phyloP scores from a whole-genome alignment of 2,329 filamentous ascomycete genomes.

The Biscogniauxia sp. region DNA sequence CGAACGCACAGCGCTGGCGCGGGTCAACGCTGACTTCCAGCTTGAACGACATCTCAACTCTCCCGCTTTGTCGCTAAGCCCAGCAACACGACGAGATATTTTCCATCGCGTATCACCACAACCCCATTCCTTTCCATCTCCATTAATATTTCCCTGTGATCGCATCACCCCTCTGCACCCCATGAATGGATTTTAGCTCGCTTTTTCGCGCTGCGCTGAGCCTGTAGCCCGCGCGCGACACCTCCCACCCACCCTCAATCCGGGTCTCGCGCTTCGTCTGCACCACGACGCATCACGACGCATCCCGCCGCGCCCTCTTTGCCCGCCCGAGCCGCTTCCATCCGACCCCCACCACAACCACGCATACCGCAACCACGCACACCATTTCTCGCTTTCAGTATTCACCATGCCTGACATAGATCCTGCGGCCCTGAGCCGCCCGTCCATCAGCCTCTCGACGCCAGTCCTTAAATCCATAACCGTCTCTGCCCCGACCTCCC shows the following conservation, averaged over 20 bases:
- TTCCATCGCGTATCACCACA: conserved; percentile 18
- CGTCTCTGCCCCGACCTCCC: conserved; percentile 46
- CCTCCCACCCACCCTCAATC: conserved; percentile 12
- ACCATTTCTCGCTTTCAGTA: conserved; percentile 8
- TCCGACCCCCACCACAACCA: conserved; percentile 13
- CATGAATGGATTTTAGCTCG: conserved; percentile 27
- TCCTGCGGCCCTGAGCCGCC: conserved; percentile 65
- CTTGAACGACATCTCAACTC: conserved; percentile 11
- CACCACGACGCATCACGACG: conserved; percentile 19
- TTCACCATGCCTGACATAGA: conserved; percentile 65
- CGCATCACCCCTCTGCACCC: conserved; percentile 23
- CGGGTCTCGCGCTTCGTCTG: conserved; percentile 17
- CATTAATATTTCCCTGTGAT: conserved; percentile 18
- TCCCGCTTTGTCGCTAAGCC: conserved; percentile 15
- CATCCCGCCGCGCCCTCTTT: conserved; percentile 13
- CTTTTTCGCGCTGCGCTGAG: conserved; percentile 28
- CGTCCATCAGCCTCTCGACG: conserved; percentile 55
- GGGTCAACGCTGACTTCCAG: conserved; percentile 4
- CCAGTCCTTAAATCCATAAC: conserved; percentile 60
- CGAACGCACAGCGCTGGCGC: neutral
- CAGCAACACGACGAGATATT: conserved; percentile 6
- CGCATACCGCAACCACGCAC: conserved; percentile 9
- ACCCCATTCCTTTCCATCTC: conserved; percentile 22
- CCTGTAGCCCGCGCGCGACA: conserved; percentile 25
- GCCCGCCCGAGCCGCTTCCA: conserved; percentile 21